A percentile compares a stretch with the other conserved stretches of the same genome.
Conservation (phyloP, 495 filamentous ascomycete genomes). For the Trichocladium uniseriatum region DNA sequence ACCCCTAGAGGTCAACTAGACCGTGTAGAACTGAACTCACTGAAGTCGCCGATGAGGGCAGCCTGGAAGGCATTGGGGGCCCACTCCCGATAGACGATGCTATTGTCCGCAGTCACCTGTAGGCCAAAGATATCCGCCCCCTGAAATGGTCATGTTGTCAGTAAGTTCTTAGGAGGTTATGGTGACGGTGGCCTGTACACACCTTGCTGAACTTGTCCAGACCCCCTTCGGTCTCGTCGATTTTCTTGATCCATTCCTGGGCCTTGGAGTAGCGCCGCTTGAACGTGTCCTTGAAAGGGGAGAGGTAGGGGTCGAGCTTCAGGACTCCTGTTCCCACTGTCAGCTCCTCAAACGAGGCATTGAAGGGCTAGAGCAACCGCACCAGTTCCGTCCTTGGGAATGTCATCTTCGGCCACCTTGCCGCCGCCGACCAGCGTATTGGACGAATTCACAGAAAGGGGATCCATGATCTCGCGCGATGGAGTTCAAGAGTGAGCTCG, state of each 20-base stretch:
- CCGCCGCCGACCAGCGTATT: conserved; percentile 26
- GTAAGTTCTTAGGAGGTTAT: too few relatives aligned
- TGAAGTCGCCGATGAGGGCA: conserved; percentile 92
- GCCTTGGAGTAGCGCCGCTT: conserved; percentile 69
- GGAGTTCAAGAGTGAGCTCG: not conserved
- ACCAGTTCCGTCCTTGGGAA: conserved; percentile 44
- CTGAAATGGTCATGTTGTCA: conserved; percentile 31
- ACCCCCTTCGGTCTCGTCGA: conserved; percentile 78
- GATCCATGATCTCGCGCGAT: conserved; percentile 21
- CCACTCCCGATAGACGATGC: conserved; percentile 93
- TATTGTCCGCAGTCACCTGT: conserved; percentile 65
- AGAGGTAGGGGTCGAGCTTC: conserved; percentile 81
- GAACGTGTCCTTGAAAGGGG: conserved; percentile 71
- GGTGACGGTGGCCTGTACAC: conserved; percentile 15
- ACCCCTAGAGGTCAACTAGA: not conserved
- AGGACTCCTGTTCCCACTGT: conserved; percentile 59
- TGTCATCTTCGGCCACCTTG: conserved; percentile 24
- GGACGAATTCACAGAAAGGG: conserved; percentile 30
- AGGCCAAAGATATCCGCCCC: conserved; percentile 83
- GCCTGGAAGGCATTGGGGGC: conserved; percentile 80
- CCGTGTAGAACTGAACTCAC: conserved; percentile 35
- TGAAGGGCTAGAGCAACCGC: not conserved
- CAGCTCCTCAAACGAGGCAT: conserved; percentile 1
- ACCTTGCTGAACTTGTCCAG: conserved; percentile 88
- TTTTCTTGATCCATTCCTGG: conserved; percentile 77